Base-by-base conservation (phyloP, 768 basidiomycete species). In the Lyophyllum atratum region DNA sequence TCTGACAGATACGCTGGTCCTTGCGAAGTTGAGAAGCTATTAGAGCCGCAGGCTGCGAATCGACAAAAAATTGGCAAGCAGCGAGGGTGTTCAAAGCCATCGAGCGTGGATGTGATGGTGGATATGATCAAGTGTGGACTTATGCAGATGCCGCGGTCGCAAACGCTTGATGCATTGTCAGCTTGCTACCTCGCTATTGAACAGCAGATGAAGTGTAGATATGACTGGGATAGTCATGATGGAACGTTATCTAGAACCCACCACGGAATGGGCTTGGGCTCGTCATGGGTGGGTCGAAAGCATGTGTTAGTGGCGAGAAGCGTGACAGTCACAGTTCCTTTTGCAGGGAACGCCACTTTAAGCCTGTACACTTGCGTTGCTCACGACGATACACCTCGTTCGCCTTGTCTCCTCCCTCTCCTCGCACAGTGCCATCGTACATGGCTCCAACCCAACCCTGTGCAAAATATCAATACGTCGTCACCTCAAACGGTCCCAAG, bases 391-490 rank as follows among this genome's bases (percentile, higher is more conserved):
- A n/a, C 55, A 55, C 56, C 56, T 59, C 54, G 24, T 57, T 54
- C 54, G 54, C 55, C 56, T 56, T 52, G 25, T 58, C 55, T 59
- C 39, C 52, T 60, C 58, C 50, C 60, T 59, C 34, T 49, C 58
- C 49, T 56, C 53, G 49, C 29, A 42, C 46, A 59, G 59, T 44
- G 48, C 64, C 52, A 58, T 59, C 69, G 62, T 77, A 70, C 68
- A 90, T 89, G 87, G 86, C 86, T 65, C 81, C 82, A 64, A 85
- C 85, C 66, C 81, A 83, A 56, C 80, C 80, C 61, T 86, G 84
- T 69, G 80, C 82, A 61, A 89, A 86, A 70, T 89, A 88, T 70
- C 82, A 90, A 79, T 90, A 89, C 79, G 83, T 90, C 61, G 78
- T 87, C 62, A 87, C 87, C 55, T 69, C 85, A 22, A 69, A 79